These are phyloP conservation scores for Pythium biforme DNA, from an alignment of 352 stramenopile species.

Conservation along the genomic window DNA sequence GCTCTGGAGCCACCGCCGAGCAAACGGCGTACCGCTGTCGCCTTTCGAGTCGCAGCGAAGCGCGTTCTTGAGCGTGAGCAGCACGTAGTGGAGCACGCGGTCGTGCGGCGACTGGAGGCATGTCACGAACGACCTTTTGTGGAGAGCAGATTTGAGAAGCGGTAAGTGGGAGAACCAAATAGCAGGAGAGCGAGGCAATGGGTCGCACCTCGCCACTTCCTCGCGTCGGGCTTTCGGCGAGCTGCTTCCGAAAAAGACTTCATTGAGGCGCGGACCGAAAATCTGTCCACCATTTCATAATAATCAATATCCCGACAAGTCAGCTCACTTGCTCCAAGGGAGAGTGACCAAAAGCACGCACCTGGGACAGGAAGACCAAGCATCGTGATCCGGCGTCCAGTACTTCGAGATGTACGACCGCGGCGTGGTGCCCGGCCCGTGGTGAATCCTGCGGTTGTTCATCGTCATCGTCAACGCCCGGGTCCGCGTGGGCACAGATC, in stretches of 20 bases:
- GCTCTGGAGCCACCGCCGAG: constrained; percentile 11
- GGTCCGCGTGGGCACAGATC: constrained; percentile 7
- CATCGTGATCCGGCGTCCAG: constrained; percentile 51
- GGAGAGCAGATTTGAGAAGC: background rate
- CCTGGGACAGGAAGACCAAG: constrained; percentile 63
- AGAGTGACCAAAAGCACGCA: constrained; percentile 13
- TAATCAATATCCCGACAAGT: background rate
- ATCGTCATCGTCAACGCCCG: background rate
- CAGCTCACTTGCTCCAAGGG: background rate
- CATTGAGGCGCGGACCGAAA: constrained; percentile 58
- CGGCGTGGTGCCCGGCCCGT: background rate
- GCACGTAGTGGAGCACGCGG: constrained; percentile 40
- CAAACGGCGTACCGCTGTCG: constrained; percentile 16
- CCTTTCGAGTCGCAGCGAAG: constrained; percentile 42
- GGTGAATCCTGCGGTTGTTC: constrained; percentile 1
- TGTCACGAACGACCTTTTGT: background rate
- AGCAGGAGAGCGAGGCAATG: background rate
- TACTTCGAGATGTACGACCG: constrained; percentile 16
- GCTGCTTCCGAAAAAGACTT: constrained; percentile 39
- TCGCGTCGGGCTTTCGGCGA: constrained; percentile 2
- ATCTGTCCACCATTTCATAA: no score
- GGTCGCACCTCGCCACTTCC: constrained; percentile 18
- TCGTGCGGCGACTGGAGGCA: constrained; percentile 11
- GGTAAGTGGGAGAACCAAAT: background rate
- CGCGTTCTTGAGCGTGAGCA: constrained; percentile 62